These are phyloP conservation scores for Schizonepeta tenuifolia DNA, from an alignment of 257 asterid species.

Conservation along the genomic window DNA sequence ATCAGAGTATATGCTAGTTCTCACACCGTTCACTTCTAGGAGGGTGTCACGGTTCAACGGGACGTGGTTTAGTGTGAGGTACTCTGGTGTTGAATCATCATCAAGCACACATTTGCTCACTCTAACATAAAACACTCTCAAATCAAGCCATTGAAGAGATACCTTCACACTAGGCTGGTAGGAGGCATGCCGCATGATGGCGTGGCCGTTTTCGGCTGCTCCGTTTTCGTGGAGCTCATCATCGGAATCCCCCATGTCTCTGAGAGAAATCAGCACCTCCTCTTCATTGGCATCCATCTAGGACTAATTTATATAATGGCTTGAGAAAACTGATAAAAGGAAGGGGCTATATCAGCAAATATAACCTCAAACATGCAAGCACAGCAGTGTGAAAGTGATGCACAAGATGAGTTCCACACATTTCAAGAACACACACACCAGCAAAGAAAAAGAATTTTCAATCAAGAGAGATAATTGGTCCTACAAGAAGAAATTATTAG, in stretches of 20 bases:
- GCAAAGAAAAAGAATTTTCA: not conserved
- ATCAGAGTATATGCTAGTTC: slow-evolving; percentile 62
- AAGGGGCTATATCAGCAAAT: slow-evolving; percentile 29
- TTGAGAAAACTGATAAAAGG: slow-evolving; percentile 21
- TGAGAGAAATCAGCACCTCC: slow-evolving; percentile 35
- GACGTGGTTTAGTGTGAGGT: slow-evolving; percentile 62
- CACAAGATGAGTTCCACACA: slow-evolving; percentile 21
- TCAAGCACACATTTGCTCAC: slow-evolving; percentile 66
- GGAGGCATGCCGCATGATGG: slow-evolving; percentile 29
- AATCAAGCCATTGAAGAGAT: slow-evolving; percentile 67
- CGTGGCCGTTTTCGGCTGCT: slow-evolving; percentile 45
- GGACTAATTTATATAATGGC: slow-evolving; percentile 19
- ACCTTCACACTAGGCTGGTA: slow-evolving; percentile 38
- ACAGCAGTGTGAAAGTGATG: slow-evolving; percentile 31
- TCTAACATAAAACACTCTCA: slow-evolving; percentile 69
- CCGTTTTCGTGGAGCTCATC: slow-evolving; percentile 41
- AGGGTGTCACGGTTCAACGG: slow-evolving; percentile 66
- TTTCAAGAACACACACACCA: slow-evolving; percentile 31
- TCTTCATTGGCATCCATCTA: slow-evolving; percentile 47
- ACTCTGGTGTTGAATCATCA: slow-evolving; percentile 54
- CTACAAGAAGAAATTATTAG: slow-evolving; percentile 4
- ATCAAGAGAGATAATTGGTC: slow-evolving; percentile 14
- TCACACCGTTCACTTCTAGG: slow-evolving; percentile 66
- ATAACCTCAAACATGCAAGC: slow-evolving; percentile 41
- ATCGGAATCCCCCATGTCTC: slow-evolving; percentile 45